Evolutionary conservation across 345 rosid genomes (phyloP).

Genomic region (Cardamine resedifolia): DNA sequence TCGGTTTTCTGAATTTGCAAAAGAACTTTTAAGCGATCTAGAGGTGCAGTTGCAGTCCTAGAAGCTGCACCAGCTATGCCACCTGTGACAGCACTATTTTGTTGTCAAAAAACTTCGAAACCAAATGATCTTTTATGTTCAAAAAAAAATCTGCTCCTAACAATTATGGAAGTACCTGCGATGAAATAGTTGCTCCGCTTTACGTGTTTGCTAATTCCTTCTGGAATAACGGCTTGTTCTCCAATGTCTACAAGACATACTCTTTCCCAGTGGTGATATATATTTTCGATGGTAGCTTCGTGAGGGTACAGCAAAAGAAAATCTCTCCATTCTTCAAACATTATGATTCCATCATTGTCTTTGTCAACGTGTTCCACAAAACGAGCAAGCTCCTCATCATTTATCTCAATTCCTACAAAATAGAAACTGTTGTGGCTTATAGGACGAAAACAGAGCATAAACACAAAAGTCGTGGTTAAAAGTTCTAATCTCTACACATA

Average conservation of each 20-base stretch:
- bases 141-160: background rate
- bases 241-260: constrained; percentile 88
- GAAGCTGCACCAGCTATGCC: constrained; percentile 92
- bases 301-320: constrained; percentile 88
- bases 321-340: constrained; percentile 96
- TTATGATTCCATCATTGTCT: constrained; percentile 86
- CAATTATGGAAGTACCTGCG: constrained; percentile 40
- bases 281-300: constrained; percentile 93
- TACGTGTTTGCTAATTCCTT: constrained; percentile 79
- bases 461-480: background rate
- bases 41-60: constrained; percentile 87
- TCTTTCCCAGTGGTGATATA: constrained; percentile 85
- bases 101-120: background rate
- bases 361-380: constrained; percentile 94
- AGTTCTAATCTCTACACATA: background rate
- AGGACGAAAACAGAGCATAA: constrained; percentile 43
- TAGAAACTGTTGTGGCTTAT: constrained; percentile 55
- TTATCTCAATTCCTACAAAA: constrained; percentile 73
- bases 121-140: background rate
- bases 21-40: constrained; percentile 82
- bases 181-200: constrained; percentile 75
- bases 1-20: constrained; percentile 75
- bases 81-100: constrained; percentile 38
- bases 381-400: constrained; percentile 79
- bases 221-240: constrained; percentile 80